Percentiles rank a stretch among this genome's conserved stretches.
Conservation (phyloP, 805 yeast species). For the Lipomyces orientalis region DNA sequence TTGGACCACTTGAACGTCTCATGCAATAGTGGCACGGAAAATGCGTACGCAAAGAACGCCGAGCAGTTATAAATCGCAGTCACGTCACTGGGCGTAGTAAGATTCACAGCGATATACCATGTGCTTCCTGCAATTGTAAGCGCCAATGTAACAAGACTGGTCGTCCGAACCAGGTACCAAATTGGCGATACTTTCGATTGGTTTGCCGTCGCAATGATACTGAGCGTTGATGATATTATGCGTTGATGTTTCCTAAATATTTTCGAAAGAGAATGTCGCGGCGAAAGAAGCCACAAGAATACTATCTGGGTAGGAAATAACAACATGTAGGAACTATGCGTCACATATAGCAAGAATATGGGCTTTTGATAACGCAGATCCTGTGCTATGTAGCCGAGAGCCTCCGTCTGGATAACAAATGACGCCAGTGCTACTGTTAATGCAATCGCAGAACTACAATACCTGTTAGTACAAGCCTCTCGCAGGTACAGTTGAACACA, state of each 20-base stretch:
- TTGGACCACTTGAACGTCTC: slow-evolving; percentile 71
- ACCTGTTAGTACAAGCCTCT: background rate
- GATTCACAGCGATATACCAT: slow-evolving; percentile 83
- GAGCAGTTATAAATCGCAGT: slow-evolving; percentile 91
- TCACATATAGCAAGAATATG: slow-evolving; percentile 56
- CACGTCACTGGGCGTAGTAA: slow-evolving; percentile 82
- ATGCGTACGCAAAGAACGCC: slow-evolving; percentile 85
- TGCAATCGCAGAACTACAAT: slow-evolving; percentile 50
- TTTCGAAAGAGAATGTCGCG: slow-evolving; percentile 33
- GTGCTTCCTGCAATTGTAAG: slow-evolving; percentile 78
- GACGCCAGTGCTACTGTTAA: slow-evolving; percentile 58
- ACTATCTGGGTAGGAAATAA: slow-evolving; percentile 73
- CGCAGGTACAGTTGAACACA: background rate
- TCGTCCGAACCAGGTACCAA: slow-evolving; percentile 53
- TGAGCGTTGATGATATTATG: slow-evolving; percentile 39
- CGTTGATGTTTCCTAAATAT: slow-evolving; percentile 35
- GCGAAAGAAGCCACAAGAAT: slow-evolving; percentile 51
- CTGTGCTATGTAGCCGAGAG: slow-evolving; percentile 70
- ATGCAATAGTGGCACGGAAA: slow-evolving; percentile 74
- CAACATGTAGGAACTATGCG: slow-evolving; percentile 79
- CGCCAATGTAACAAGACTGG: slow-evolving; percentile 58
- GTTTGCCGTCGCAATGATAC: slow-evolving; percentile 30
- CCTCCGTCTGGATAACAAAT: slow-evolving; percentile 81
- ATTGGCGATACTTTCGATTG: slow-evolving; percentile 49
- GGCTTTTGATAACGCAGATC: slow-evolving; percentile 69